These are phyloP conservation scores for Tothia fuscella DNA, from an alignment of 2,329 filamentous ascomycete genomes.

Conservation along the genomic window DNA sequence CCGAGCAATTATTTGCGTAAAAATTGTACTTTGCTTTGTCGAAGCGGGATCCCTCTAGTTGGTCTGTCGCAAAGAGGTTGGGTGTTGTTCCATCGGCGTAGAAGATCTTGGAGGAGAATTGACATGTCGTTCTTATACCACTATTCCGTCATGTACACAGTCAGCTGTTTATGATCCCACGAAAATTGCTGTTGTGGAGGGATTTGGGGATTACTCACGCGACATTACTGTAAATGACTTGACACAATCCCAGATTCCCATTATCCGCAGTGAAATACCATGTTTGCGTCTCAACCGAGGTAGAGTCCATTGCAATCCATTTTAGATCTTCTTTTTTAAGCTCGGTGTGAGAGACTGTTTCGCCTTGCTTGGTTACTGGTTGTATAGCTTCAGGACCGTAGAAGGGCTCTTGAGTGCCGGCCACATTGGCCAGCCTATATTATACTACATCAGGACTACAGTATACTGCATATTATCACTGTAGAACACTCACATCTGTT, in stretches of 20 bases:
- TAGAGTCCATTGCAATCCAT: conserved; percentile 73
- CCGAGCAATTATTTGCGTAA: conserved; percentile 71
- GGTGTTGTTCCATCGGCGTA: conserved; percentile 57
- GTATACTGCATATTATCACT: conserved; percentile 1
- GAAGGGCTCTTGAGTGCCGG: conserved; percentile 91
- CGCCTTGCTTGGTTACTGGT: conserved; percentile 70
- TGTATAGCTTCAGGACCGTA: conserved; percentile 83
- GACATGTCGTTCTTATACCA: conserved; percentile 77
- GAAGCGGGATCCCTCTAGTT: conserved; percentile 68
- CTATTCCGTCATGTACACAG: conserved; percentile 33
- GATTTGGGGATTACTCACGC: background rate
- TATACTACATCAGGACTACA: conserved; percentile 25
- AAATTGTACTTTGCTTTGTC: conserved; percentile 74
- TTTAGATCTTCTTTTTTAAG: conserved; percentile 64
- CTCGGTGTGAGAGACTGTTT: conserved; percentile 69
- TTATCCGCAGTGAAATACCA: conserved; percentile 81
- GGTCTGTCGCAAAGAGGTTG: conserved; percentile 71
- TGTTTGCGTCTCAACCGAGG: conserved; percentile 85
- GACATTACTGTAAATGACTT: conserved; percentile 97
- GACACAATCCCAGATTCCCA: conserved; percentile 65
- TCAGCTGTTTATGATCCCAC: conserved; percentile 14
- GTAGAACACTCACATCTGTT: conserved; percentile 59
- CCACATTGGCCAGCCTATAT: conserved; percentile 56
- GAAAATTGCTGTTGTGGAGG: too few relatives aligned
- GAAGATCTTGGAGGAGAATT: conserved; percentile 93